These are phyloP conservation scores for Liquidambar formosana DNA, from an alignment of 164 flowering plant genomes.

Conservation along the genomic window DNA sequence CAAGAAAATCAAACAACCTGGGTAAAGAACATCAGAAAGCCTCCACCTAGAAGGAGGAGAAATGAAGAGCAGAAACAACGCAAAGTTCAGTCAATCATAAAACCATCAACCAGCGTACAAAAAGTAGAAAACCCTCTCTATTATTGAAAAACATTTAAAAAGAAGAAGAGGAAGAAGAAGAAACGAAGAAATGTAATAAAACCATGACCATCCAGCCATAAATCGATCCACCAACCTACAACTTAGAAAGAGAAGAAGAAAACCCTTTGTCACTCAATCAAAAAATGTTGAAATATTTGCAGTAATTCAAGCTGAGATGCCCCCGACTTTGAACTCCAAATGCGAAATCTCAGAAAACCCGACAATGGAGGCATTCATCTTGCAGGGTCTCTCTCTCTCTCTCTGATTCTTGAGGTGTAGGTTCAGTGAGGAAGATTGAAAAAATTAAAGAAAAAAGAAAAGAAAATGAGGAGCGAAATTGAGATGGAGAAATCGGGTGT, in stretches of 20 bases:
- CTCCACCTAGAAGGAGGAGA: neutral
- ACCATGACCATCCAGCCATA: too few relatives aligned
- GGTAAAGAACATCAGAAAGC: neutral
- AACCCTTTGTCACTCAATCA: neutral
- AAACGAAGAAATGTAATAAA: too few relatives aligned
- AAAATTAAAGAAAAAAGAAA: neutral
- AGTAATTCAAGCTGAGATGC: neutral
- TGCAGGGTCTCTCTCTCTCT: neutral
- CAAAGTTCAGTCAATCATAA: neutral
- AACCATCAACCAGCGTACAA: neutral
- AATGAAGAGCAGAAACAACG: neutral
- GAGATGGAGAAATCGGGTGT: neutral
- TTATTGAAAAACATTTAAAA: too few relatives aligned
- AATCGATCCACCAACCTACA: neutral
- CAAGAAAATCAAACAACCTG: neutral
- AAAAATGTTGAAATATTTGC: too few relatives aligned
- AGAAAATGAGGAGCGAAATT: neutral
- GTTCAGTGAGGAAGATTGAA: neutral
- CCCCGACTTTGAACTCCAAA: too few relatives aligned
- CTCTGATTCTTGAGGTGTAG: neutral
- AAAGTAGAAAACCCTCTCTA: neutral
- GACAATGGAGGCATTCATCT: neutral
- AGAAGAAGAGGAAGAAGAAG: too few relatives aligned
- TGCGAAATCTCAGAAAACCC: neutral
- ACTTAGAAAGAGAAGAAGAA: neutral